Base-by-base conservation (phyloP, 2,329 filamentous ascomycete species). In the Nemania abortiva region DNA sequence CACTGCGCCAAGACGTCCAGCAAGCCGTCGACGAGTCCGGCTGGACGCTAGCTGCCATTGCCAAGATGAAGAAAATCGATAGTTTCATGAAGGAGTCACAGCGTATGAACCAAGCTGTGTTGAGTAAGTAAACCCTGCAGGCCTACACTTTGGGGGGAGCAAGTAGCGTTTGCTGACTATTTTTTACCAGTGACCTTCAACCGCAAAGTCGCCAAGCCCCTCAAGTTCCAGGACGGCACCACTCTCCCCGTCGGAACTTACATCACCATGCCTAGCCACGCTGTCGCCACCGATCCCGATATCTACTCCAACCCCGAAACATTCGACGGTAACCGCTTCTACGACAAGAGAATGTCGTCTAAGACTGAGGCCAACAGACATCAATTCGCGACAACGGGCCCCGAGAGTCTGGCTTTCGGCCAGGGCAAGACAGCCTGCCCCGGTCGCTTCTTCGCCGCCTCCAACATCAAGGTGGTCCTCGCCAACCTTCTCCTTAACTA, bases 71-170 rank as follows among this genome's bases (percentile, higher is more conserved):
- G 68, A 72, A 66, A 53, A 15, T 72, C 37, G 70, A 72, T 53
- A 72, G 70, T 52, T 72, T 72, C 57, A 70, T 72, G 70, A 72
- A 72, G n/a, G 70, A 71, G 49, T 72, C 70, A 2, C 70, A 72
- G 69, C 70, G 70, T 6, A 69, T 72, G 70, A 72, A 72, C 70
- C 70, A 72, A 31, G 64, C 70, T 6, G 69, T 69, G 50, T 59
- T 72, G 63, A 71, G 70, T 72, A 66, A 72, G 69, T 70, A 13
- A n/a, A 20, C 11, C 9, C 24, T 27, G 18, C 52, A 27, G 29
- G 22, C 29, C 13, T 22, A n/a, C 18, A 7, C 18, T 18, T 15
- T 2, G 7, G 34, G 34, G 34, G 13, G 42, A 39, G 10, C 10
- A 11, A 37, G 22, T 18, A 29, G 7, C 20, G 47, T 39, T 56